phyloP scores from a whole-genome alignment of 75 land plant species.

The Adiantum capillusveneris region DNA sequence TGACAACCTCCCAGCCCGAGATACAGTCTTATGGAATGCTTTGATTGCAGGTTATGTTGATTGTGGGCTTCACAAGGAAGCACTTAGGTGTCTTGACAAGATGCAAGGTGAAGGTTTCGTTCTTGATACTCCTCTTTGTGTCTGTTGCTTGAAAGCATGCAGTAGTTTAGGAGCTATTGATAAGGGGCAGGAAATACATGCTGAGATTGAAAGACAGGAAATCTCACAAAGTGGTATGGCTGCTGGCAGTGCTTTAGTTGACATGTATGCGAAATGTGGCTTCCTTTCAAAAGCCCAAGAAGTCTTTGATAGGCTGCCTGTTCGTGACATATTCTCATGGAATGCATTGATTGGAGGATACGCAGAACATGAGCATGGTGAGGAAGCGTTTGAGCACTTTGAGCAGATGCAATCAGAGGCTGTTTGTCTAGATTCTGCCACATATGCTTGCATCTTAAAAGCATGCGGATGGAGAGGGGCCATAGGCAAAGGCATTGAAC shows the following conservation, averaged over 20 bases:
- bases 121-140: no score
- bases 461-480: no score
- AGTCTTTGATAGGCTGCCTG: constrained; percentile 18
- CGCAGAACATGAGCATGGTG: background rate
- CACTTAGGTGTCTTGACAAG: no score
- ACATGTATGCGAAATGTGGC: constrained; percentile 37
- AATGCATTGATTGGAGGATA: constrained; percentile 42
- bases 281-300: constrained; percentile 16
- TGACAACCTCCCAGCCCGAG: no score
- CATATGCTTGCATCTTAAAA: no score
- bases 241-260: constrained; percentile 30
- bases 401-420: constrained; percentile 7
- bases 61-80: no score
- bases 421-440: no score
- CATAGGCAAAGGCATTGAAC: no score
- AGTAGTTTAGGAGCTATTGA: constrained; percentile 10
- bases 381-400: constrained; percentile 3
- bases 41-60: no score
- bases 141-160: constrained; percentile 23
- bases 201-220: constrained; percentile 23
- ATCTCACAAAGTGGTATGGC: constrained; percentile 19
- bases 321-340: constrained; percentile 24
- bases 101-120: no score
- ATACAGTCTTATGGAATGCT: no score
- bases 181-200: constrained; percentile 31